Percentiles rank a stretch among this genome's conserved stretches.
phyloP scores from a whole-genome alignment of 306 rosid genomes.

The Cercis canadensis region DNA sequence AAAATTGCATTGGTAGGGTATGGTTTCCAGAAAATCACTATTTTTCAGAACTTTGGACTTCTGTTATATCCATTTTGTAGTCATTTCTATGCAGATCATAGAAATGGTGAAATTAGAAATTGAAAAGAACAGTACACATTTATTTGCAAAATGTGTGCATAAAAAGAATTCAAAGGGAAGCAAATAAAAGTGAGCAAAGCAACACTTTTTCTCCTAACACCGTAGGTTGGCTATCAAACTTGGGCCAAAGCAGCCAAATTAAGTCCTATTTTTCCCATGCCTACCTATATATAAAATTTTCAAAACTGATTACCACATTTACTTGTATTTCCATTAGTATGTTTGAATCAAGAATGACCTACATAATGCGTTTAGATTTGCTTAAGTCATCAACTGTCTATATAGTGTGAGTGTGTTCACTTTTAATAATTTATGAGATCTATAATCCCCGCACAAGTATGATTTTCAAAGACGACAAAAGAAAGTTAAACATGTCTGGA shows the following conservation, averaged over 20 bases:
- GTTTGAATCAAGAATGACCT: neutral
- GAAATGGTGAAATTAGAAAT: neutral
- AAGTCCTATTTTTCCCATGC: neutral
- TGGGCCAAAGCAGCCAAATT: neutral
- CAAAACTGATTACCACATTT: neutral
- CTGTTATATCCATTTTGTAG: neutral
- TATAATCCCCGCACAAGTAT: neutral
- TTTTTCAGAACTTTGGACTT: neutral
- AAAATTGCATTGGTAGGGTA: neutral
- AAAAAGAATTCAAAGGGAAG: neutral
- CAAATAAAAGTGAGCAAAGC: neutral
- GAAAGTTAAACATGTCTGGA: neutral
- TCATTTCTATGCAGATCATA: neutral
- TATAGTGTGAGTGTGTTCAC: neutral
- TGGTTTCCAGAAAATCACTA: neutral
- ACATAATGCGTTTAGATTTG: neutral
- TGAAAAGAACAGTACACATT: no score
- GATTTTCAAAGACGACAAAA: neutral
- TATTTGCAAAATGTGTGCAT: no score
- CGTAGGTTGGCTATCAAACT: neutral
- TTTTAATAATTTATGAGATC: neutral
- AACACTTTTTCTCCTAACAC: neutral
- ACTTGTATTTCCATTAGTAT: neutral
- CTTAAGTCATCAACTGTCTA: neutral
- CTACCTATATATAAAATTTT: no score